These are phyloP conservation scores for Globisporangium nodosum DNA, from an alignment of 352 stramenopile species.

Conservation along the genomic window DNA sequence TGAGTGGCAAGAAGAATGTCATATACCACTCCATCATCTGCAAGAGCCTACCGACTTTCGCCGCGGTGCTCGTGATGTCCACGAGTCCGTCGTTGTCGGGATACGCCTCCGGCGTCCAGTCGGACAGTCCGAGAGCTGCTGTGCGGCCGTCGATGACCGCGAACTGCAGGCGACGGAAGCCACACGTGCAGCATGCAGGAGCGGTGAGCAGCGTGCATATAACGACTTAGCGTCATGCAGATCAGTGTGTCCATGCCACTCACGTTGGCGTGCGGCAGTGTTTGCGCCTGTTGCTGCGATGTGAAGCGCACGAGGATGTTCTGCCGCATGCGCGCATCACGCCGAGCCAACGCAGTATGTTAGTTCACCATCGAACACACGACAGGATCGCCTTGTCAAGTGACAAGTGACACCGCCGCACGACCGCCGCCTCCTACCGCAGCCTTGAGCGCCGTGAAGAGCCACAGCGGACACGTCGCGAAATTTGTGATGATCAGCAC, in stretches of 20 bases:
- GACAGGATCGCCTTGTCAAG: neutral
- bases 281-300: neutral
- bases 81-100: conserved; percentile 1
- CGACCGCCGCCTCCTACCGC: neutral
- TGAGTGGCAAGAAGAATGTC: too few relatives aligned
- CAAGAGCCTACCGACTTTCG: neutral
- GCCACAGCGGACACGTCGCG: neutral
- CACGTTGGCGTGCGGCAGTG: neutral
- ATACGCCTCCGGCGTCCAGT: neutral
- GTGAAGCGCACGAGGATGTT: conserved; percentile 1
- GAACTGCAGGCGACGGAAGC: neutral
- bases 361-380: neutral
- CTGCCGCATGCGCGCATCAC: neutral
- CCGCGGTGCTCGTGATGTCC: neutral
- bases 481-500: neutral
- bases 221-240: neutral
- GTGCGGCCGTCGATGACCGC: neutral
- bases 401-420: neutral
- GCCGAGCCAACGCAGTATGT: neutral
- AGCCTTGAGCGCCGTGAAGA: neutral
- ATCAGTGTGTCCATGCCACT: neutral
- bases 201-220: neutral
- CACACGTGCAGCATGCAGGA: neutral
- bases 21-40: neutral
- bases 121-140: neutral